Evolutionary conservation across 148 eudicot genomes (phyloP).

Genomic region (Simmondsia chinensis): DNA sequence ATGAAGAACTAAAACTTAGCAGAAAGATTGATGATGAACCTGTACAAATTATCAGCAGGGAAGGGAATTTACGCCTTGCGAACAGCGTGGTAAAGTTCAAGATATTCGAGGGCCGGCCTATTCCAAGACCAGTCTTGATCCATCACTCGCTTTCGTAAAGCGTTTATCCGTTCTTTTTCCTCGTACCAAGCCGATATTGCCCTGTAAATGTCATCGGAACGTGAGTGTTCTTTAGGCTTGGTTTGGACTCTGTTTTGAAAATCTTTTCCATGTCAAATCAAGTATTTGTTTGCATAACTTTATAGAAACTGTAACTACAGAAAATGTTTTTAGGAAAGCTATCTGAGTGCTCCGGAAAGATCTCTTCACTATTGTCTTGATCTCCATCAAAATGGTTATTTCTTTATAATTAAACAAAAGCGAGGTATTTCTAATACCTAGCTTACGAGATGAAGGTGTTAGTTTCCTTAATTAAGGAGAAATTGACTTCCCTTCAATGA

Average conservation of each 20-base stretch:
- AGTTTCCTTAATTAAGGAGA: too few relatives aligned
- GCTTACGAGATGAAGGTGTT: too few relatives aligned
- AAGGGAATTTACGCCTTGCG: conserved; percentile 26
- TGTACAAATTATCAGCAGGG: conserved; percentile 21
- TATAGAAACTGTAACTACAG: too few relatives aligned
- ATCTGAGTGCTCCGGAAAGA: too few relatives aligned
- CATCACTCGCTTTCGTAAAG: conserved; percentile 81
- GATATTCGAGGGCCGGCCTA: conserved; percentile 86
- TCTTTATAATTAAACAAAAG: too few relatives aligned
- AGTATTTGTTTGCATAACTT: background rate
- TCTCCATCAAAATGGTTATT: too few relatives aligned
- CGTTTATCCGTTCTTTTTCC: conserved; percentile 63
- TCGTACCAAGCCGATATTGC: conserved; percentile 83
- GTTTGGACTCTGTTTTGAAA: background rate
- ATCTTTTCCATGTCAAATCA: too few relatives aligned
- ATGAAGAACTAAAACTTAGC: conserved; percentile 8
- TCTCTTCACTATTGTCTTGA: too few relatives aligned
- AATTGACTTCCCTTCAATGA: too few relatives aligned
- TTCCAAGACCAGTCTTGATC: conserved; percentile 99
- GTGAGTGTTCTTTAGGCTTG: background rate
- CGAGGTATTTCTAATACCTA: too few relatives aligned
- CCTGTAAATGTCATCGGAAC: conserved; percentile 26
- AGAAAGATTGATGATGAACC: conserved; percentile 18
- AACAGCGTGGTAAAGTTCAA: conserved; percentile 88
- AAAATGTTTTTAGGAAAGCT: too few relatives aligned